phyloP scores from a whole-genome alignment of 2,329 filamentous ascomycete genomes.

The Cladosporium sp. region DNA sequence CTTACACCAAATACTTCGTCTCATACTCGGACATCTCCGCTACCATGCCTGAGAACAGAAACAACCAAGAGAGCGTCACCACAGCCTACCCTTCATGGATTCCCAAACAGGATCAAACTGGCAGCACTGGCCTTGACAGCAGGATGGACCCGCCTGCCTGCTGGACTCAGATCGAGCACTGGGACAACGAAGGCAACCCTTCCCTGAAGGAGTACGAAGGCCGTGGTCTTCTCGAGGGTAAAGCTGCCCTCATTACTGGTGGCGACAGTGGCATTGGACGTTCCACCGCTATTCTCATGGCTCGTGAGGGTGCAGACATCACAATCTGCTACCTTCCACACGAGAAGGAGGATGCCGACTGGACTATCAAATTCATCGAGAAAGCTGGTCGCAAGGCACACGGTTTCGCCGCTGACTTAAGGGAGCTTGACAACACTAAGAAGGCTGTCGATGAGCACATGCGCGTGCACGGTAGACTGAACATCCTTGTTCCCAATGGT shows the following conservation, averaged over 20 bases:
- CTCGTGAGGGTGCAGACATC: conserved; percentile 60
- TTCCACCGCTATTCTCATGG: conserved; percentile 58
- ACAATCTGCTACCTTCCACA: conserved; percentile 59
- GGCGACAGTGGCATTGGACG: conserved; percentile 50
- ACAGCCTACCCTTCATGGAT: conserved; percentile 34
- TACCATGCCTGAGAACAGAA: conserved; percentile 12
- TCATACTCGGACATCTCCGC: neutral
- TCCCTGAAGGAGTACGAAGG: conserved; percentile 38
- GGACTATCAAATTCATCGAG: conserved; percentile 56
- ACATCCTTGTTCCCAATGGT: conserved; percentile 60
- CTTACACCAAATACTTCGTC: neutral
- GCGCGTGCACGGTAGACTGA: conserved; percentile 45
- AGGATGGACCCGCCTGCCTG: conserved; percentile 36
- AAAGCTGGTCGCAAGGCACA: conserved; percentile 52
- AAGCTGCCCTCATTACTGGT: conserved; percentile 33
- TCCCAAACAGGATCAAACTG: conserved; percentile 36
- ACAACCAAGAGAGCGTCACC: conserved; percentile 1
- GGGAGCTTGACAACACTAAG: conserved; percentile 53
- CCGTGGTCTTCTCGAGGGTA: conserved; percentile 37
- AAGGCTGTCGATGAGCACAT: conserved; percentile 57
- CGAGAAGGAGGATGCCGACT: conserved; percentile 59
- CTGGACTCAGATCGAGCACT: conserved; percentile 39
- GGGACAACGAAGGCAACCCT: conserved; percentile 36
- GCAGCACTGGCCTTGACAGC: conserved; percentile 37
- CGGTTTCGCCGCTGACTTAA: conserved; percentile 53